Evolutionary conservation across 345 rosid genomes (phyloP).

Genomic region (Dovyalis caffra): DNA sequence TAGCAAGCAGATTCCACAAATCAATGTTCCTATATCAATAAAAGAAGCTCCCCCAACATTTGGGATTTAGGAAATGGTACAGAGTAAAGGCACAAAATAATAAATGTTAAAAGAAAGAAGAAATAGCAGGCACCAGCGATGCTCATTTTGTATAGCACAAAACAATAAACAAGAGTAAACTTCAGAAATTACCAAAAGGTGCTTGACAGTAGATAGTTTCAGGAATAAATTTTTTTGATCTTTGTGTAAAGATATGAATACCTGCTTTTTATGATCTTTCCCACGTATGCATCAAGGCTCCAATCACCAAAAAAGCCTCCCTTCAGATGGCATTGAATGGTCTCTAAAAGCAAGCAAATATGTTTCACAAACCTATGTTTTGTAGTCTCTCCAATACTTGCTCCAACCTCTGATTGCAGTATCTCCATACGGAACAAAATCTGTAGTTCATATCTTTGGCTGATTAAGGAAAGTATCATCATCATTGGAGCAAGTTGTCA

Average conservation of each 20-base stretch:
- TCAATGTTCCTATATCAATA: not conserved
- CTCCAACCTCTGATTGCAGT: constrained; percentile 63
- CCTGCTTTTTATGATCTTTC: constrained; percentile 67
- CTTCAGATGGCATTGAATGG: constrained; percentile 71
- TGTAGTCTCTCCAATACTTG: constrained; percentile 40
- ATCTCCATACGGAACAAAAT: constrained; percentile 94
- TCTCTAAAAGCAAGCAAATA: constrained; percentile 70
- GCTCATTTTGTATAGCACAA: not conserved
- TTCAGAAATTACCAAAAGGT: not conserved
- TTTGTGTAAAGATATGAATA: constrained; percentile 20
- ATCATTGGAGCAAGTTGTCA: not conserved
- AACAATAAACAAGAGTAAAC: not conserved
- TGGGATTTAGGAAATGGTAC: not conserved
- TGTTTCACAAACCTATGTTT: constrained; percentile 77
- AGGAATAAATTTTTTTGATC: not conserved
- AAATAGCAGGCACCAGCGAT: not conserved
- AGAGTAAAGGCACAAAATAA: not conserved
- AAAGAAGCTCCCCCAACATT: not conserved
- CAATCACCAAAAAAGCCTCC: constrained; percentile 94
- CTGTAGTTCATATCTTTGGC: constrained; percentile 78
- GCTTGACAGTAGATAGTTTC: constrained; percentile 1
- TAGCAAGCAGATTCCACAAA: not conserved
- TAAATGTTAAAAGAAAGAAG: not conserved
- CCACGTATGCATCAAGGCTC: constrained; percentile 84
- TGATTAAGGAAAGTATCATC: constrained; percentile 48